Evolutionary conservation across 2,329 filamentous ascomycete species (phyloP), one percentile per base, ranked within the genome.

Genomic region (Nothophaeocryptopus gaeumannii): DNA sequence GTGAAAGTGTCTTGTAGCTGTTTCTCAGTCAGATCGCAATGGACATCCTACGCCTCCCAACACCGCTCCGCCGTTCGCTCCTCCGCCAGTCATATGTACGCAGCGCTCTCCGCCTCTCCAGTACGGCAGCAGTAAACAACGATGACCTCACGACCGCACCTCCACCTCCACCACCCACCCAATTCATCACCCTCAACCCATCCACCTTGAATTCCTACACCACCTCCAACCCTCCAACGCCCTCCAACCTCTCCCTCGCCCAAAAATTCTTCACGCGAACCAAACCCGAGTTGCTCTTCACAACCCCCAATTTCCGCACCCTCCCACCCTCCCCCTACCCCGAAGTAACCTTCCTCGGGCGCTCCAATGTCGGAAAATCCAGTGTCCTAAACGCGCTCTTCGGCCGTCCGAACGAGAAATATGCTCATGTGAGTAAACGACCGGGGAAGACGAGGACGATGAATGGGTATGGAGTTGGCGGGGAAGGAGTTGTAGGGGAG

Each of bases 321-420:
- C 79, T 85, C 51, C 78, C 81, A 7, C 70, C 73, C 47, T 76
- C 74, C 1, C 63, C 73, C 1, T 70, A 78, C 29, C 81, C 82
- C 1, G 81, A 86, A 71, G 76, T 85, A 11, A 80, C 79, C 35
- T 86, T 89, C 62, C 73, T 88, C 3, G 85, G 85, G 13, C 78
- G 85, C 39, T 83, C 79, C 34, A 89, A 89, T 61, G 84, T 86
- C 5, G 85, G 85, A 45, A 88, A 89, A 69, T 82, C 78, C 46
- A 80, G 77, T 2, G 63, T 88, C 4, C 72, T 88, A 20, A 89
- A 89, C 63, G 79, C 81, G 2, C 69, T 88, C 8, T 75, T 85
- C 65, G 63, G 72, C 48, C 60, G 74, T 0, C 60, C 63, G 0
- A 60, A 60, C 10, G 46, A 59, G 8, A 53, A 71, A 12, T 65